Evolutionary conservation across 2,329 filamentous ascomycete species (phyloP).

Genomic region (Pseudogymnoascus sp.): DNA sequence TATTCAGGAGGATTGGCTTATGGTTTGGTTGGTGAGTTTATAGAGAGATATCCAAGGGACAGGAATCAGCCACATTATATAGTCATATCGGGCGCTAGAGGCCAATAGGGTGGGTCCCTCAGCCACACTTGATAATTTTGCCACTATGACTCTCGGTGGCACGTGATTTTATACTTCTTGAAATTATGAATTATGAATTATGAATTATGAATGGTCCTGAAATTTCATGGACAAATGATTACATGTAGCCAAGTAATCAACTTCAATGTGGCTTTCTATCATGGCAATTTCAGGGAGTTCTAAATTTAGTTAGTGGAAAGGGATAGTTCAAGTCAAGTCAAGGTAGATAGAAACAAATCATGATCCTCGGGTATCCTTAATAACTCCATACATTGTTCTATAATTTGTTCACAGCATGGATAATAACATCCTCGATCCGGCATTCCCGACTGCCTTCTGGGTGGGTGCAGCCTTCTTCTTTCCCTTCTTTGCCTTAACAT

Average conservation of each 20-base stretch:
- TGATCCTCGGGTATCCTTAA: constrained; percentile 5
- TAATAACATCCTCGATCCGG: constrained; percentile 52
- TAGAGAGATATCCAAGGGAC: neutral
- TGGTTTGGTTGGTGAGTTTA: neutral
- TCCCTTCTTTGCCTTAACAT: constrained; percentile 31
- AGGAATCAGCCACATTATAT: constrained; percentile 3
- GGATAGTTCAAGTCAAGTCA: neutral
- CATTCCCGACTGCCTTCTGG: constrained; percentile 46
- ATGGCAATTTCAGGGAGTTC: neutral
- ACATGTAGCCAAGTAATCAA: neutral
- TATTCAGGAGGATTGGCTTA: neutral
- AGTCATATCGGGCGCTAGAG: neutral
- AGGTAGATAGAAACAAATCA: neutral
- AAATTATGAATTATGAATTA: neutral
- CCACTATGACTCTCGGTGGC: neutral
- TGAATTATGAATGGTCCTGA: neutral
- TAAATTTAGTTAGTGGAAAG: neutral
- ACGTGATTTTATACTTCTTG: neutral
- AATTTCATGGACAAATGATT: neutral
- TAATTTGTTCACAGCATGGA: constrained; percentile 38
- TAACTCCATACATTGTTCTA: constrained; percentile 9
- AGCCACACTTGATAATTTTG: neutral
- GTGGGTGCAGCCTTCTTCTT: constrained; percentile 37
- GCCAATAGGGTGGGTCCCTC: neutral
- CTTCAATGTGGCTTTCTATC: neutral